Conservation (phyloP, 257 asterid genomes). For the Nicotiana attenuata region DNA sequence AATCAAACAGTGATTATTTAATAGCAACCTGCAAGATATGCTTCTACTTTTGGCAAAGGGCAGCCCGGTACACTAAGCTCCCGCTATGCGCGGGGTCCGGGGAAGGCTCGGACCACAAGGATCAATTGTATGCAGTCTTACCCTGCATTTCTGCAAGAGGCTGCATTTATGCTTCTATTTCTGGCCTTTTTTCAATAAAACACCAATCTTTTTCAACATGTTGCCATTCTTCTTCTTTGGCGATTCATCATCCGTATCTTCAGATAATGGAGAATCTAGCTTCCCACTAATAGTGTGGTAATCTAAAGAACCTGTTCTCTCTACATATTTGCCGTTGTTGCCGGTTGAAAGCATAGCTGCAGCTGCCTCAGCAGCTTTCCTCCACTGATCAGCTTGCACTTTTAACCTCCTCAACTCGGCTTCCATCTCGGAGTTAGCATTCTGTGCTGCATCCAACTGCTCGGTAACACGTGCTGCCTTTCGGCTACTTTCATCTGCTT, state of each 20-base stretch:
- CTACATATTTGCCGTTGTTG: conserved; percentile 47
- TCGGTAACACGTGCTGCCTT: conserved; percentile 48
- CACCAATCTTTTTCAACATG: conserved; percentile 82
- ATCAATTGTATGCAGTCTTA: too few species aligned
- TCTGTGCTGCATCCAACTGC: conserved; percentile 84
- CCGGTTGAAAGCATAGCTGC: conserved; percentile 72
- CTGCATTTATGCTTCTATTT: conserved; percentile 27
- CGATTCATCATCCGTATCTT: conserved; percentile 66
- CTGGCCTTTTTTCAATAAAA: conserved; percentile 76
- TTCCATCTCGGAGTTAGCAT: conserved; percentile 63
- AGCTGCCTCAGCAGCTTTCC: conserved; percentile 97
- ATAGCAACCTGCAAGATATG: conserved; percentile 11
- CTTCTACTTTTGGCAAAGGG: conserved; percentile 43
- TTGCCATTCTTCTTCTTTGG: conserved; percentile 76
- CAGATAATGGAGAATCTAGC: conserved; percentile 45
- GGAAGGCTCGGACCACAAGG: too few species aligned
- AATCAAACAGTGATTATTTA: neutral
- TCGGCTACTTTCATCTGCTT: conserved; percentile 56
- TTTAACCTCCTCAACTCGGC: conserved; percentile 69
- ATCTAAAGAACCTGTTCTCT: conserved; percentile 52
- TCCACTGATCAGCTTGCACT: conserved; percentile 94
- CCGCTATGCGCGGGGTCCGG: too few species aligned
- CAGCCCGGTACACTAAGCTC: too few species aligned
- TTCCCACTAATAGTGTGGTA: conserved; percentile 61
- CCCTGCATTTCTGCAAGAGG: neutral